These are phyloP conservation scores for Monilinia vaccinii-corymbosi DNA, from an alignment of 2,329 filamentous ascomycete genomes.

Conservation along the genomic window DNA sequence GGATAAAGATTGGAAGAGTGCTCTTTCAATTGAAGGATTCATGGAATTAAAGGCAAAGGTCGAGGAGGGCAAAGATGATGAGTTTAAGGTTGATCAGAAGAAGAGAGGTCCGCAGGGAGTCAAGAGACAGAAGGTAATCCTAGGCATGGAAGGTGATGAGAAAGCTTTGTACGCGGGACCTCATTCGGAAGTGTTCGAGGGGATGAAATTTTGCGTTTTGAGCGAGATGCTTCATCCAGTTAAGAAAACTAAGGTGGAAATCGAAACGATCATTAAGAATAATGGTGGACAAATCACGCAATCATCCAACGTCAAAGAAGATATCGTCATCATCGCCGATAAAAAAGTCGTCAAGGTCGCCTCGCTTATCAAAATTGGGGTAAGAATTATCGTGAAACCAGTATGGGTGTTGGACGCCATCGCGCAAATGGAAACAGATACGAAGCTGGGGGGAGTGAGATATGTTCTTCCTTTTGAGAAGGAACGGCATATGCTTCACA, in stretches of 20 bases:
- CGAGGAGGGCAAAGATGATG: conserved; percentile 65
- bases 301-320: conserved; percentile 50
- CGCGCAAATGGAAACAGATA: conserved; percentile 41
- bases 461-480: conserved; percentile 55
- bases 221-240: conserved; percentile 61
- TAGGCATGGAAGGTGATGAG: conserved; percentile 51
- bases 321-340: conserved; percentile 69
- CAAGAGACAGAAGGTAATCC: conserved; percentile 62
- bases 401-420: conserved; percentile 72
- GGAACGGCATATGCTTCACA: conserved; percentile 65
- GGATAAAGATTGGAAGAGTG: conserved; percentile 79
- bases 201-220: conserved; percentile 73
- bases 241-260: conserved; percentile 67
- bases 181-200: conserved; percentile 59
- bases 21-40: conserved; percentile 72
- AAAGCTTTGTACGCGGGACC: conserved; percentile 46
- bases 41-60: conserved; percentile 57
- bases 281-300: conserved; percentile 77
- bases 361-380: conserved; percentile 65
- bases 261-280: conserved; percentile 74
- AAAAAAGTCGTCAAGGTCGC: conserved; percentile 74
- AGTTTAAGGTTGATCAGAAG: conserved; percentile 64
- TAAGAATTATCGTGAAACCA: conserved; percentile 65
- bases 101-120: conserved; percentile 51
- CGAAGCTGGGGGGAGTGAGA: conserved; percentile 33